Conservation (phyloP, 768 basidiomycete genomes). For the Hirschioporus abietinus region DNA sequence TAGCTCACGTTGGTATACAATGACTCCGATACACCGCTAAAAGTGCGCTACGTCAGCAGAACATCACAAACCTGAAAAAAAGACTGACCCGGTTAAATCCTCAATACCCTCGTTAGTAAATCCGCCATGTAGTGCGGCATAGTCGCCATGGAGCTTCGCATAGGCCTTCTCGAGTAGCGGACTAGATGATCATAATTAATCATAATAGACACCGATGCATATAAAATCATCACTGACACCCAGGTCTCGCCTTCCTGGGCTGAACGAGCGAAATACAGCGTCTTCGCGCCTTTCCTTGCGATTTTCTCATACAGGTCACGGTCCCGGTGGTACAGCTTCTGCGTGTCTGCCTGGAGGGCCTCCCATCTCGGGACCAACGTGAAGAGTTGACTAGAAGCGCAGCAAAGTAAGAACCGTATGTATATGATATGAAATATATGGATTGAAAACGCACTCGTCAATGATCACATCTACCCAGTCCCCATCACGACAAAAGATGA, state of each 20-base stretch:
- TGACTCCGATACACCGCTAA: slow-evolving; percentile 1
- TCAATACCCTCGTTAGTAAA: slow-evolving; percentile 46
- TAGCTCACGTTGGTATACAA: slow-evolving; percentile 15
- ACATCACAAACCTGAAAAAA: background rate
- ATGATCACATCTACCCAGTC: slow-evolving; percentile 49
- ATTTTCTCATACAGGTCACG: slow-evolving; percentile 39
- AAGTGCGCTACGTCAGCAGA: background rate
- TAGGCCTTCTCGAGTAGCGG: slow-evolving; percentile 55
- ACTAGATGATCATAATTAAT: slow-evolving; percentile 9
- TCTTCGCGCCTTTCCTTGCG: slow-evolving; percentile 42
- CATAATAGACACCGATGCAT: background rate
- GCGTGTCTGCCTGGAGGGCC: slow-evolving; percentile 33
- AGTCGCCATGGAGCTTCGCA: slow-evolving; percentile 52
- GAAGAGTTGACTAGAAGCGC: slow-evolving; percentile 35
- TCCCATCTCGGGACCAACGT: slow-evolving; percentile 49
- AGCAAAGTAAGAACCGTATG: background rate
- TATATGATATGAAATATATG: background rate
- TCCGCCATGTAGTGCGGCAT: slow-evolving; percentile 37
- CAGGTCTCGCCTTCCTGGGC: slow-evolving; percentile 47
- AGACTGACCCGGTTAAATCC: slow-evolving; percentile 49
- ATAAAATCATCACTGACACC: slow-evolving; percentile 27
- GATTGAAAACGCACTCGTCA: slow-evolving; percentile 41
- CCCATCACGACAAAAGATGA: slow-evolving; percentile 49
- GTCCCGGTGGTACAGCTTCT: slow-evolving; percentile 45
- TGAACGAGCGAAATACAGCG: slow-evolving; percentile 45